Evolutionary conservation across 176 grass and related monocot species (phyloP), one percentile per base, ranked within the genome.

Genomic region (Oryza officinalis): DNA sequence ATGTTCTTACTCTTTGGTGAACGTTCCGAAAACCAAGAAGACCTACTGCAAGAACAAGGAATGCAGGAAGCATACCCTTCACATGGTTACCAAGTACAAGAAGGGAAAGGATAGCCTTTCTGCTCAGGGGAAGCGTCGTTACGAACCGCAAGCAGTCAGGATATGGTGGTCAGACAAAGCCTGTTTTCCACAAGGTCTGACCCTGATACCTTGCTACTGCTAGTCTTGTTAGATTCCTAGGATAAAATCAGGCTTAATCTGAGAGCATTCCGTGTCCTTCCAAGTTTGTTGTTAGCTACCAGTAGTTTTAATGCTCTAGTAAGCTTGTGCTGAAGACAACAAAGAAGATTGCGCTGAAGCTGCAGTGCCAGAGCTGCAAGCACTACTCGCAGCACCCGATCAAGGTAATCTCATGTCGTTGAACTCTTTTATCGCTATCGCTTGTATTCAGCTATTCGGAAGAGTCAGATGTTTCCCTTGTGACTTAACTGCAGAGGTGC

Each of bases 351-450:
- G 91, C 93, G 84, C 69, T 97, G 46, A 97, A 97, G 91, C 40
- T 97, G 64, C 94, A 97, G 45, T 97, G 91, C 84, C 94, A 97
- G 78, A 93, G 89, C 69, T 97, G 91, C 94, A 93, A 97, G 78
- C 94, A 93, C 75, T 97, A 90, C 33, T 93, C 94, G 13, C 91
- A 97, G 67, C 89, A 88, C 5, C 1, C 91, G 1, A 97, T 97
- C 69, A 97, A 94, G 89, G 94, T 94, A 50, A 5, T 14, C 15
- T 6, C 15, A 18, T 50, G 15, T 50, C 18, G 4, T 50, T 18
- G 0, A 5, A 50, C 47, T 50, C 43, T 50, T 50, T 50, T 18
- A 50, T 50, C 47, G 15, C 15, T 50, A 4, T 18, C 15, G 4
- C 0, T 5, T 40, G 37, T 13, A 46, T 46, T 46, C 44, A 9